Base-by-base conservation (phyloP, 371 early-diverging fungal species). In the Mortierella sp. region DNA sequence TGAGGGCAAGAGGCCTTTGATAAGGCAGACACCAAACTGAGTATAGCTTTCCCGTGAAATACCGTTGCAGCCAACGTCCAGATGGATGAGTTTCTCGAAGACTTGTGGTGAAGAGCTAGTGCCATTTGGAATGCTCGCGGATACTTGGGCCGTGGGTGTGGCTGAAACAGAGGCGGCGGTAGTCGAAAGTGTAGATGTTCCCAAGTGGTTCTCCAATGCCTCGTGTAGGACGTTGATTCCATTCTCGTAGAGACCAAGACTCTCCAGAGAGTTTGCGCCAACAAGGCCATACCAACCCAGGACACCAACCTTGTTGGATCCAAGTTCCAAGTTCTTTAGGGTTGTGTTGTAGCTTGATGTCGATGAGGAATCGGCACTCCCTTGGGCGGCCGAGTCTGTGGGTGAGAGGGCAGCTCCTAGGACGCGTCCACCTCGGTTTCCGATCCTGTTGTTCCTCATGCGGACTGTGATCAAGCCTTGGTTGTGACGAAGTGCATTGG, bases 11-110 rank as follows among this genome's bases (percentile, higher is more conserved):
- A 82, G 70, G 3, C 81, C 64, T 19, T 79, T 79, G 19, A 81
- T 54, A 27, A 88, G 71, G 16, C 82, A 63, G 3, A 81, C 71
- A 0, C 83, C 82, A 31, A 88, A 77, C 25, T 81, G 84, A 25
- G 79, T 79, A 43, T 85, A 67, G 54, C 82, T 81, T 44, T 81
- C 69, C 34, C 81, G 64, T 0, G 82, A 71, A 45, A 88, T 81
- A 10, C 63, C 59, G 45, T 88, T 88, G 71, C 86, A 84, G 13
- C 88, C 88, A 25, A 88, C 65, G 50, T 88, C 86, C 8, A 88
- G 65, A 10, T 81, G 74, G 2, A 64, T 55, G 9, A 85, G 62
- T 9, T 61, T 57, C 50, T 83, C 81, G 5, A 61, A 39, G 8
- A 63, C 57, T 10, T 82, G 60, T 2, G 57, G 47, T 0, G 85